phyloP scores from a whole-genome alignment of 257 asterid genomes.

The Penstemon davidsonii region DNA sequence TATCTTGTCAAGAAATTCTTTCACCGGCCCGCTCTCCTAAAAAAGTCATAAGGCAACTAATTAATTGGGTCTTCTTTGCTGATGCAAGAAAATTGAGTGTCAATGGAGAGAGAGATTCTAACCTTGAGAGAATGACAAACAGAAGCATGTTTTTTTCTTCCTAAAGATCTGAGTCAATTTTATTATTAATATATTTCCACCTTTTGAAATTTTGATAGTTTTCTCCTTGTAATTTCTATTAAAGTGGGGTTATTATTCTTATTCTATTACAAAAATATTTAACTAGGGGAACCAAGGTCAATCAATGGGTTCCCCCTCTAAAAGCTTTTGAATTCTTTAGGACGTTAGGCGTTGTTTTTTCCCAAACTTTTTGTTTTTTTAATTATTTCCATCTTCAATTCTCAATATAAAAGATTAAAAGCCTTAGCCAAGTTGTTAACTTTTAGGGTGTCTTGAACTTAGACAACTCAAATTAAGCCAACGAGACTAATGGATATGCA shows the following conservation, averaged over 20 bases:
- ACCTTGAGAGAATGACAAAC: slow-evolving; percentile 66
- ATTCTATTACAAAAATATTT: background rate
- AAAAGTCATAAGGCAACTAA: slow-evolving; percentile 6
- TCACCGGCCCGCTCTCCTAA: slow-evolving; percentile 40
- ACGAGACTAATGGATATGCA: slow-evolving; percentile 35
- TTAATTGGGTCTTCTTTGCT: slow-evolving; percentile 48
- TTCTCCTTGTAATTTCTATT: slow-evolving; percentile 64
- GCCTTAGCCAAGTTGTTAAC: slow-evolving; percentile 41
- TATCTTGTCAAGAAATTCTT: slow-evolving; percentile 41
- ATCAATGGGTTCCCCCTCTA: slow-evolving; percentile 53
- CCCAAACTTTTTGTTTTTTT: background rate
- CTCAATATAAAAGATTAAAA: slow-evolving; percentile 15
- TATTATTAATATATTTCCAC: slow-evolving; percentile 25
- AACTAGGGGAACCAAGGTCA: slow-evolving; percentile 68
- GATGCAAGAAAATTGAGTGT: slow-evolving; percentile 60
- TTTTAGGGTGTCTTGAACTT: slow-evolving; percentile 47
- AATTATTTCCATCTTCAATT: slow-evolving; percentile 19
- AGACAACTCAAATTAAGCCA: slow-evolving; percentile 36
- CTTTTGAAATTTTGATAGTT: slow-evolving; percentile 60
- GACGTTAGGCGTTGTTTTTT: slow-evolving; percentile 15
- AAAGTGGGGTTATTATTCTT: slow-evolving; percentile 42
- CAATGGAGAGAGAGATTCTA: slow-evolving; percentile 65
- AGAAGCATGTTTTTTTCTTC: slow-evolving; percentile 61
- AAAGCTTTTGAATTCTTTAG: slow-evolving; percentile 35
- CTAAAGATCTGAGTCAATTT: slow-evolving; percentile 71